These are phyloP conservation scores for Stephanodiscus triporus DNA, from an alignment of 108 stramenopile genomes.

Conservation along the genomic window DNA sequence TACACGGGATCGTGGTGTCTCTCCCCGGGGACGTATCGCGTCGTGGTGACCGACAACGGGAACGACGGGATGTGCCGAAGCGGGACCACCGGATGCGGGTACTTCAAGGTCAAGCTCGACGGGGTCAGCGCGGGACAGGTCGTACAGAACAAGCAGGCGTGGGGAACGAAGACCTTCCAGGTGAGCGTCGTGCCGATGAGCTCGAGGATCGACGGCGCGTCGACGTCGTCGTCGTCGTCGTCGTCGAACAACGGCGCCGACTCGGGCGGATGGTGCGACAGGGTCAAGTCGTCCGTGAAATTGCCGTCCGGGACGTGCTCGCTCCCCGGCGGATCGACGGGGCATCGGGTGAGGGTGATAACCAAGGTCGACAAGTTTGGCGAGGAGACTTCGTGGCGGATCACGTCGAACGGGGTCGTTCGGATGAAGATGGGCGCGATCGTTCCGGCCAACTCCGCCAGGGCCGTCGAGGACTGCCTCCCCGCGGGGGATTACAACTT, in stretches of 20 bases:
- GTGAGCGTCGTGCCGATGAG: neutral
- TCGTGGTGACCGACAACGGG: neutral
- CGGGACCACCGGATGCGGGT: neutral
- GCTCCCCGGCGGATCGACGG: neutral
- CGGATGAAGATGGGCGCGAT: conserved; percentile 9
- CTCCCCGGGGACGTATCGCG: neutral
- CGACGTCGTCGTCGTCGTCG: neutral
- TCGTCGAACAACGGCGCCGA: too few species aligned
- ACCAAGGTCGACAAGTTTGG: conserved; percentile 21
- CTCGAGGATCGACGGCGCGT: conserved; percentile 5
- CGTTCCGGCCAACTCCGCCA: neutral
- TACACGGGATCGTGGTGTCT: conserved; percentile 8
- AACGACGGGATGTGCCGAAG: conserved; percentile 1
- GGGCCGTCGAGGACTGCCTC: conserved; percentile 10
- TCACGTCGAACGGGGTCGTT: neutral
- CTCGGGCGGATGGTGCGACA: neutral
- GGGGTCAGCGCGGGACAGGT: neutral
- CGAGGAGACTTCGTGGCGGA: conserved; percentile 6
- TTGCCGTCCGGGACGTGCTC: conserved; percentile 1
- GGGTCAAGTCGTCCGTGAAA: neutral
- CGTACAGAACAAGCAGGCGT: neutral
- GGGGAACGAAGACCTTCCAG: neutral
- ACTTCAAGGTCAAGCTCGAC: conserved; percentile 11
- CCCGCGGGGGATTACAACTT: conserved; percentile 1
- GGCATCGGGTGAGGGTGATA: conserved; percentile 1